Evolutionary conservation across 352 stramenopile species (phyloP).

Genomic region (Phytophthora agathidicida): DNA sequence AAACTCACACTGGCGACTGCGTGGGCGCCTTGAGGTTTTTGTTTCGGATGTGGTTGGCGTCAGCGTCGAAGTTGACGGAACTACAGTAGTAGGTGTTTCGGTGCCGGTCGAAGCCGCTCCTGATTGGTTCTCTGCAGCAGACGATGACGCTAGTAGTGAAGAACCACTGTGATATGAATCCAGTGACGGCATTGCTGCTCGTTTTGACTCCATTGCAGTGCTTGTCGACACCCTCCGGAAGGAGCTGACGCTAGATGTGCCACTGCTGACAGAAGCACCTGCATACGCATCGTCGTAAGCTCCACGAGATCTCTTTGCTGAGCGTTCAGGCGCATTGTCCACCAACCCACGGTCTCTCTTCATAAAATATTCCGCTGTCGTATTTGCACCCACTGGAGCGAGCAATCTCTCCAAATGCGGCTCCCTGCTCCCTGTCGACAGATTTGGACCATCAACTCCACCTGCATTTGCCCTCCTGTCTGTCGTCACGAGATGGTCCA

Average conservation of each 20-base stretch:
- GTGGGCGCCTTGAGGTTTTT: conserved; percentile 41
- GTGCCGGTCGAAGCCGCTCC: not conserved
- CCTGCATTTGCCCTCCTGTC: conserved; percentile 16
- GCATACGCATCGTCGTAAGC: conserved; percentile 19
- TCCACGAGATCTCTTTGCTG: conserved; percentile 20
- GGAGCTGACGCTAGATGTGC: not conserved
- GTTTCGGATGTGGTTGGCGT: conserved; percentile 6
- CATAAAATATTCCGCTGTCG: conserved; percentile 27
- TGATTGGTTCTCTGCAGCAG: not conserved
- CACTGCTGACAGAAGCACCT: conserved; percentile 6
- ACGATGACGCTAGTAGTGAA: conserved; percentile 8
- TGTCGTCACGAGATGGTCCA: conserved; percentile 28
- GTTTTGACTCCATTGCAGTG: conserved; percentile 49
- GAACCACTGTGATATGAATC: conserved; percentile 25
- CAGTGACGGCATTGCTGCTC: conserved; percentile 23
- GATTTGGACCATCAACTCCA: not conserved
- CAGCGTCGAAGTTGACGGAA: conserved; percentile 15
- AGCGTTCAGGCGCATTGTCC: conserved; percentile 7
- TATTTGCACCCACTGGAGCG: conserved; percentile 5
- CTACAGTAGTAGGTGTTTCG: not conserved
- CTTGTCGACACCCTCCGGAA: conserved; percentile 47
- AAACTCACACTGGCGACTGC: conserved; percentile 72
- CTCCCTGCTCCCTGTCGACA: conserved; percentile 25
- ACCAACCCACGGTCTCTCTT: conserved; percentile 41
- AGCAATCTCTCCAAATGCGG: conserved; percentile 53